Conservation (phyloP, 495 filamentous ascomycete species). For the Pyronema omphalodes region DNA sequence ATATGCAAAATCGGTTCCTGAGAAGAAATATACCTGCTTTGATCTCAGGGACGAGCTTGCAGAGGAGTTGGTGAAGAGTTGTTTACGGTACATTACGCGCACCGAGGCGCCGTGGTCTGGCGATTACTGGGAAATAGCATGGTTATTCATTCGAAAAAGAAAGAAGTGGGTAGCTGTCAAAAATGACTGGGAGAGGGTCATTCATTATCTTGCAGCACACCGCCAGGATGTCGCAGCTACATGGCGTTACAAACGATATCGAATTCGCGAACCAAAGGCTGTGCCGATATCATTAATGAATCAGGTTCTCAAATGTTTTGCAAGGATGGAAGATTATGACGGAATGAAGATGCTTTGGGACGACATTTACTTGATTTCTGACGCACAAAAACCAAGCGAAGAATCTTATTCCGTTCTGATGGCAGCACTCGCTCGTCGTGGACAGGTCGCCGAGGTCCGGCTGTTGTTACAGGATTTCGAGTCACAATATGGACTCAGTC, state of each 20-base stretch:
- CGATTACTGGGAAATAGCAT: neutral
- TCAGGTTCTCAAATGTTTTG: constrained; percentile 28
- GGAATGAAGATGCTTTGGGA: constrained; percentile 35
- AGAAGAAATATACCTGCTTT: neutral
- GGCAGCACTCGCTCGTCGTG: constrained; percentile 34
- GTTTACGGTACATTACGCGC: constrained; percentile 1
- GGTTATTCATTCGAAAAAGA: neutral
- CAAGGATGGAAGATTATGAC: constrained; percentile 24
- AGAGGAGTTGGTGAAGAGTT: constrained; percentile 1
- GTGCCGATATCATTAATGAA: constrained; percentile 21
- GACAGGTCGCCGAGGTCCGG: constrained; percentile 36
- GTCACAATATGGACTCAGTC: constrained; percentile 31
- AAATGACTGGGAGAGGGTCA: neutral
- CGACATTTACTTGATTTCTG: constrained; percentile 32
- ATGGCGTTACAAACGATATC: neutral
- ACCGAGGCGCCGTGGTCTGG: neutral
- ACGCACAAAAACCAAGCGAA: constrained; percentile 24
- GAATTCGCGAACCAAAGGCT: neutral
- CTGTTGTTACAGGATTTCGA: constrained; percentile 39
- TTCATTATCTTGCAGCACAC: neutral
- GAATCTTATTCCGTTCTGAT: constrained; percentile 33
- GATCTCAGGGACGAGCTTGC: neutral
- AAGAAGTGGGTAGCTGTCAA: neutral
- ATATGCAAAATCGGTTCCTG: neutral
- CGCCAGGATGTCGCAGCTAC: neutral